Evolutionary conservation across 306 rosid genomes (phyloP), one percentile per base, ranked within the genome.

Genomic region (Hippophae rhamnoides): DNA sequence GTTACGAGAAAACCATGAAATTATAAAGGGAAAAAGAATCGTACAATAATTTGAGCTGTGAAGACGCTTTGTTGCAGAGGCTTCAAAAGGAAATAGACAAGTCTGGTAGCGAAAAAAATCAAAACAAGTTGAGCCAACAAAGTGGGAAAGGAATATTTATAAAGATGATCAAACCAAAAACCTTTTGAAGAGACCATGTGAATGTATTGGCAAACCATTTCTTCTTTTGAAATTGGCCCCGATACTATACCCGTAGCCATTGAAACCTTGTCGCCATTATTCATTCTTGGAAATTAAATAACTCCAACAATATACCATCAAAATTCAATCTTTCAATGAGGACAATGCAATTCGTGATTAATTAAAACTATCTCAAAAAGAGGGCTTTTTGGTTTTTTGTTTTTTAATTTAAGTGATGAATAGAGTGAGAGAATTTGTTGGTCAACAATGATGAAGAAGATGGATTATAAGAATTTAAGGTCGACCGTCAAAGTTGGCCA

Each of bases 11-110:
- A 7, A 52, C 6, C 31, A 52, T 14, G 25, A 50, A 13, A 13
- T 45, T 45, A 13, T 11, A 4, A 55, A 7, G 14, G 10, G n/a
- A 2, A 3, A 42, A 6, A 10, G 47, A 45, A 10, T 45, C 67
- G 41, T 42, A 63, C 67, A 31, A 52, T 7, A 51, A 63, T 13
- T 23, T 63, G 58, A 13, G 67, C 58, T 9, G 23, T 51, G 47
- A 63, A 38, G 41, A 47, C 13, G 10, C 41, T 52, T 41, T 63
- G 58, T 38, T 45, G 58, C 14, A 63, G 41, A 52, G 67, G 67
- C 40, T 9, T 52, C 10, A 51, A 40, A 11, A 63, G 31, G 11
- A 50, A 8, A 27, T 63, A 26, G 25, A 52, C 14, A 25, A 52
- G 7, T 42, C 67, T 63, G 1, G 58, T 38, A 5, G 41, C 14